These are phyloP conservation scores for Schwanniomyces sp. DNA, from an alignment of 805 yeast genomes.

Conservation along the genomic window DNA sequence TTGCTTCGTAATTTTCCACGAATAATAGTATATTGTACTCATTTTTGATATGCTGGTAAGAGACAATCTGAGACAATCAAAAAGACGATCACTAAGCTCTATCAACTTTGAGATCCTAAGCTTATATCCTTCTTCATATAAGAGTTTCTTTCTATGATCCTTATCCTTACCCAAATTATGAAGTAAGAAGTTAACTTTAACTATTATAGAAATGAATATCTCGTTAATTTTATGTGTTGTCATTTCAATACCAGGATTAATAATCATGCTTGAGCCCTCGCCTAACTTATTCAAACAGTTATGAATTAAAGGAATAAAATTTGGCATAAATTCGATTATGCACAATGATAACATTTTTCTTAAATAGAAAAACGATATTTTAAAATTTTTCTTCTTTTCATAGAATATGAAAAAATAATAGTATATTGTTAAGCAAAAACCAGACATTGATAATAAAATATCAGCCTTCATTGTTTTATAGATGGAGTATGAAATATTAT, in stretches of 20 bases:
- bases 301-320: constrained; percentile 21
- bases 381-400: constrained; percentile 23
- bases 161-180: constrained; percentile 3
- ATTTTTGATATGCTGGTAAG: constrained; percentile 32
- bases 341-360: constrained; percentile 22
- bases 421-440: constrained; percentile 23
- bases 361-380: constrained; percentile 30
- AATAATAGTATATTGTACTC: constrained; percentile 34
- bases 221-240: constrained; percentile 36
- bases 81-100: constrained; percentile 3
- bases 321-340: constrained; percentile 22
- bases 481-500: constrained; percentile 1
- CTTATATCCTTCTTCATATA: constrained; percentile 1
- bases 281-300: constrained; percentile 14
- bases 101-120: neutral
- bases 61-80: constrained; percentile 23
- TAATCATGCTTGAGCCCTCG: constrained; percentile 26
- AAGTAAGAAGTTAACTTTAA: constrained; percentile 5
- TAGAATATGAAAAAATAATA: constrained; percentile 39
- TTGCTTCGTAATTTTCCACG: constrained; percentile 37
- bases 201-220: constrained; percentile 6
- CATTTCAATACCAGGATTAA: constrained; percentile 28
- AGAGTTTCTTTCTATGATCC: neutral
- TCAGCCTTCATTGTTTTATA: constrained; percentile 9
- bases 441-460: constrained; percentile 15